Evolutionary conservation across 2,329 filamentous ascomycete species (phyloP), one percentile per base, ranked within the genome.

Genomic region (Mariannaea sp.): DNA sequence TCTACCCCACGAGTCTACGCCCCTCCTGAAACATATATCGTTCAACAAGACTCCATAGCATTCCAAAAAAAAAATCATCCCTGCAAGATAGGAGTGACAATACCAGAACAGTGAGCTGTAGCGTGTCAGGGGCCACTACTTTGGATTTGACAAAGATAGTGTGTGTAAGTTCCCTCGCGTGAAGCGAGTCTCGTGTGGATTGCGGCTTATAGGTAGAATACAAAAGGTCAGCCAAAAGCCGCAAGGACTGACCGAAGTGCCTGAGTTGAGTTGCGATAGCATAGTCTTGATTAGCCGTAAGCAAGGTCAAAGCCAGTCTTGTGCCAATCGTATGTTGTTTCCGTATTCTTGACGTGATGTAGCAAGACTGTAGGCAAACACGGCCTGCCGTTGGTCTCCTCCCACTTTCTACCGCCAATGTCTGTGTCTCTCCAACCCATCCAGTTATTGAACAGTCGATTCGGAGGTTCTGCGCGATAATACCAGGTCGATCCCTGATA

Each of bases 401-500:
- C 83, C 82, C 82, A 86, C 40, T 77, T 71, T 32, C 70, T 58
- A 2, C 83, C 83, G 14, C 83, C 83, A 17, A 83, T 71, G 10
- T 69, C 75, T 10, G 75, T 79, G 61, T 85, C 82, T 55, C 77
- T 73, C 70, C 80, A 84, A 16, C 83, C 83, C 73, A 85, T 78
- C 77, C 82, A 84, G 70, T 85, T 85, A 72, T 84, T 83, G 69
- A 81, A 86, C 33, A 86, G 65, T 35, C 81, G 74, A 63, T 80
- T 80, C 1, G 83, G 82, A 7, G 81, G 79, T 42, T 76, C 74
- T 3, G 82, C 80, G 27, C 81, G 77, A 68, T 79, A 85, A 68
- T 85, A 85, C 83, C 82, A 86, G 1, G 82, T 85, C 32, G 70
- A 74, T n/a, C 82, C 83, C 55, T 79, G 72, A 59, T 80, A 85